phyloP scores from a whole-genome alignment of 169 alveolate genomes.

The Neospora caninum region DNA sequence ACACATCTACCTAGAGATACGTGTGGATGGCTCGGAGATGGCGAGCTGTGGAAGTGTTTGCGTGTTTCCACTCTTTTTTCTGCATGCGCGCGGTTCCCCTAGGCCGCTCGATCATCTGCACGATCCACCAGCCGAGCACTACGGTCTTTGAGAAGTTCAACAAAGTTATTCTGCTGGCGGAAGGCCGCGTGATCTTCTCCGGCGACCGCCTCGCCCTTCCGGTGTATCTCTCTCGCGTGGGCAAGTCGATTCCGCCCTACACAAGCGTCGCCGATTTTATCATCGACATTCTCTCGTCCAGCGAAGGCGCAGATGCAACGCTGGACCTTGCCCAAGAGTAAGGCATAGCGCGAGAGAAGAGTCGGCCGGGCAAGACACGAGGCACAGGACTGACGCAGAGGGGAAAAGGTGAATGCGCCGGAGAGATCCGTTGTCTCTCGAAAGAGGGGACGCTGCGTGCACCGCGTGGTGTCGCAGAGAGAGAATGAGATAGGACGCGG shows the following conservation, averaged over 20 bases:
- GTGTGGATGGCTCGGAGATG: no score
- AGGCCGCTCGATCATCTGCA: conserved; percentile 71
- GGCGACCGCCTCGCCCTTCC: conserved; percentile 71
- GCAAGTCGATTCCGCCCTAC: conserved; percentile 63
- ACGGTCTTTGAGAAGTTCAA: conserved; percentile 61
- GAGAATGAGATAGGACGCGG: no score
- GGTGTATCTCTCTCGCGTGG: conserved; percentile 62
- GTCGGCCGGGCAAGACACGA: neutral
- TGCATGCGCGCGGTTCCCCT: neutral
- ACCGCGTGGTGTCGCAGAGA: no score
- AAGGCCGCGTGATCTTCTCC: conserved; percentile 69
- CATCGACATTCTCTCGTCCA: conserved; percentile 53
- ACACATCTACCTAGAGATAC: no score
- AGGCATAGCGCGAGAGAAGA: neutral
- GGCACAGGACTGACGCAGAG: neutral
- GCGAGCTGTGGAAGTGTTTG: no score
- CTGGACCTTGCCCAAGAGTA: conserved; percentile 49
- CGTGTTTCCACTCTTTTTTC: no score
- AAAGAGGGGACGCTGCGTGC: no score
- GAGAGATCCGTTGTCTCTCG: no score
- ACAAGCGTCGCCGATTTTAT: conserved; percentile 68
- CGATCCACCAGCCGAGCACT: conserved; percentile 75
- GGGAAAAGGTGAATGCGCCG: no score
- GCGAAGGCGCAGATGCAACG: conserved; percentile 29
- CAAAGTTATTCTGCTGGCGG: conserved; percentile 70